Evolutionary conservation across 2,329 filamentous ascomycete species (phyloP), one percentile per base, ranked within the genome.

Genomic region (Penicillium frequentans): DNA sequence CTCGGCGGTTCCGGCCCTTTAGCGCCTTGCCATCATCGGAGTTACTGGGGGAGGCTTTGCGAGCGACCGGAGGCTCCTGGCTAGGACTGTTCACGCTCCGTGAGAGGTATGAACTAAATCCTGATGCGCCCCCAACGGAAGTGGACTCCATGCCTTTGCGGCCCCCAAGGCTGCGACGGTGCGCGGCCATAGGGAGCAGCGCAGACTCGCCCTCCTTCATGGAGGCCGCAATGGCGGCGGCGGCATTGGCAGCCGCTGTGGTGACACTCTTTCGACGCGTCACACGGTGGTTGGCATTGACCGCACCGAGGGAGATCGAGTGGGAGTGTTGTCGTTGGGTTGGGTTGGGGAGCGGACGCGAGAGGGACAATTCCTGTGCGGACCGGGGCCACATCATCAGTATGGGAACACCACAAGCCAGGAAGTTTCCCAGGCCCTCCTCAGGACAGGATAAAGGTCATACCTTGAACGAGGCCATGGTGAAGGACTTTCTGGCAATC

Each of bases 241-340:
- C 88, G 46, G 89, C 86, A 75, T 90, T 93, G 73, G 85, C 83
- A 47, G 88, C 85, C 63, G 86, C 89, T 59, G 90, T 91, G 72
- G 85, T 87, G 72, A 96, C 92, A 77, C 93, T 97, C 84, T 98
- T 98, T 68, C 95, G 87, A 70, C 93, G 90, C 67, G 90, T 92
- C 65, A 98, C 86, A 67, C 95, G 90, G 76, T 96, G 90, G 74
- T 86, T 88, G 67, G 87, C 79, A 79, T 93, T 93, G 70, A 93
- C 84, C 57, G 89, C 86, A 66, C 86, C 86, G 58, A 89, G 84
- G 55, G 93, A 89, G 66, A 92, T 82, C 57, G 91, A 93, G 75
- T 95, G 89, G 49, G 90, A 90, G 79, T 92, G 90, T 67, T 86
- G 87, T 70, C 92, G 88, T 61, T 86, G 84, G 77, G 90, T 86